Conservation (phyloP, 1,284 basidiomycete species). For the Marasmius sp. region DNA sequence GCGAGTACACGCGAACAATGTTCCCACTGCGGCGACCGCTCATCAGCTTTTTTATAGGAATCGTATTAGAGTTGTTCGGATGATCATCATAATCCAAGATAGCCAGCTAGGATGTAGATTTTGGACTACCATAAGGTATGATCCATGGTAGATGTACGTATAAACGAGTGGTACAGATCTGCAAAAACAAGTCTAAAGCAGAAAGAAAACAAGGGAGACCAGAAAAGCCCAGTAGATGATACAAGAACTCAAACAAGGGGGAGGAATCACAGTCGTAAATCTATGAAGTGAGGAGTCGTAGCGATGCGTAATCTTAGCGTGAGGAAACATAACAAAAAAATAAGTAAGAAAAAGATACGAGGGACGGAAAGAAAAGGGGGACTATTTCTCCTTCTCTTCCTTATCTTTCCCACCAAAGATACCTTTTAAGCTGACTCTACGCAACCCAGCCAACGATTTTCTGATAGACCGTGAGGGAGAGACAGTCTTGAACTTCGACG, state of each 20-base stretch:
- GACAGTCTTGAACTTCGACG: slow-evolving; percentile 26
- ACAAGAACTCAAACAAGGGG: not conserved
- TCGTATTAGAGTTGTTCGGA: slow-evolving; percentile 11
- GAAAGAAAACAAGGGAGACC: not conserved
- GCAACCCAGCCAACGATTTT: slow-evolving; percentile 39
- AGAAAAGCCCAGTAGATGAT: not conserved
- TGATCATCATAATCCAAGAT: not conserved
- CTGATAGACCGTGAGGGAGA: slow-evolving; percentile 35
- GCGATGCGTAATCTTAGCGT: not conserved
- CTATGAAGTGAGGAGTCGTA: not conserved
- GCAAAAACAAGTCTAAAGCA: too few relatives aligned
- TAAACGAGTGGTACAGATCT: too few relatives aligned
- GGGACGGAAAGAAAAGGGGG: not conserved
- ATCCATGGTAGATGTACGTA: too few relatives aligned
- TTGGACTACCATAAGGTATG: too few relatives aligned
- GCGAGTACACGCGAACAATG: slow-evolving; percentile 39
- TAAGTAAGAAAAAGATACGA: not conserved
- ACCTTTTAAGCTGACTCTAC: slow-evolving; percentile 38
- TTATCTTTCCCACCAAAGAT: slow-evolving; percentile 39
- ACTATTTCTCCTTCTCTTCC: slow-evolving; percentile 34
- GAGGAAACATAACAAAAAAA: not conserved
- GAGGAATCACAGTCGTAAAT: not conserved
- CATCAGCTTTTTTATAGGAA: not conserved
- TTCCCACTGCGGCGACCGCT: not conserved
- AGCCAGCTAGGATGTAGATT: not conserved